Conservation (phyloP, 371 early-diverging fungal genomes). For the Thermomucor indicae-seudaticae region DNA sequence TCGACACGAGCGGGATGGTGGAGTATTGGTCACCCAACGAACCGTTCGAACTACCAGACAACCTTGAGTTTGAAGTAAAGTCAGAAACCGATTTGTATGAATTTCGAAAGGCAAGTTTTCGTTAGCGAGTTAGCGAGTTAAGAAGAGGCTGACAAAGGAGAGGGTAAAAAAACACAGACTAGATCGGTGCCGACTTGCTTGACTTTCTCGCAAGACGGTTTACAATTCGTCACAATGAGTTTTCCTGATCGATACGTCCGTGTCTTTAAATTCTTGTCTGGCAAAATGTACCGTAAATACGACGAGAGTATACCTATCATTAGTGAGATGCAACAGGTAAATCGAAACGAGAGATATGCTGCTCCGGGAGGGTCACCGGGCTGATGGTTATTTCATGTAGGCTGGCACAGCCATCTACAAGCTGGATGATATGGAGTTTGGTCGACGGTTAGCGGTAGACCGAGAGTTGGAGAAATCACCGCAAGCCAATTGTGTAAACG, state of each 20-base stretch:
- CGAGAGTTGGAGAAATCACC: constrained; percentile 77
- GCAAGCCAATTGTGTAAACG: constrained; percentile 69
- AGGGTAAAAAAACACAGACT: constrained; percentile 7
- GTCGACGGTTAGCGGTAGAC: constrained; percentile 88
- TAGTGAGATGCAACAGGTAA: constrained; percentile 83
- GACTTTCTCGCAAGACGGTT: constrained; percentile 77
- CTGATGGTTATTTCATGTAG: constrained; percentile 13
- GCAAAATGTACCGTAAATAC: constrained; percentile 85
- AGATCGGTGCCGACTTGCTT: constrained; percentile 77
- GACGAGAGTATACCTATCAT: constrained; percentile 85
- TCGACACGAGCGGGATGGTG: constrained; percentile 82
- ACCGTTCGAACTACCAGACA: constrained; percentile 59
- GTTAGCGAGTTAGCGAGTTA: no score
- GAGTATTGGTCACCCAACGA: constrained; percentile 90
- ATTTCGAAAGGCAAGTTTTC: constrained; percentile 73
- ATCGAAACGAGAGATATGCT: not conserved
- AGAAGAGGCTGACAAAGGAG: not conserved
- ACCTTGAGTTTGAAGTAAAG: constrained; percentile 76
- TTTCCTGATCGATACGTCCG: constrained; percentile 83
- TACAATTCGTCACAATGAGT: constrained; percentile 85
- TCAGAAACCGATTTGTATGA: constrained; percentile 93
- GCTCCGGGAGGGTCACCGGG: no score
- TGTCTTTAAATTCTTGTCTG: constrained; percentile 79
- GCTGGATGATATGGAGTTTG: constrained; percentile 97
- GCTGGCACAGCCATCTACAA: constrained; percentile 73